phyloP scores from a whole-genome alignment of 2,329 filamentous ascomycete species.

The Xylaria digitata region DNA sequence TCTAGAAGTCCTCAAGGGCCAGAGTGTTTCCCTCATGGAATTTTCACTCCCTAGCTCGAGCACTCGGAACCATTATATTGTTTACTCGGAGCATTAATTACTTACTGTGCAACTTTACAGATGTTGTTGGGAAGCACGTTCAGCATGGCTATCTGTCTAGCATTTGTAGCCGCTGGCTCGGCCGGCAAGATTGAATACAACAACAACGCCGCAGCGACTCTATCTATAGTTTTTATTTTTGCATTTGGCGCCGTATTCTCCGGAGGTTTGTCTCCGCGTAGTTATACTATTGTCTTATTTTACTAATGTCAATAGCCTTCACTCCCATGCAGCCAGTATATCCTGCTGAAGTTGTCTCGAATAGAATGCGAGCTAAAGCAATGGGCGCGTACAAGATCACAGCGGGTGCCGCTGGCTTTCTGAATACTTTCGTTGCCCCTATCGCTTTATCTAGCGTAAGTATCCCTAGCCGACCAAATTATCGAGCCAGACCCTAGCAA shows the following conservation, averaged over 20 bases:
- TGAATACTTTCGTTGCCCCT: constrained; percentile 51
- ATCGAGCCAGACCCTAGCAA: background rate
- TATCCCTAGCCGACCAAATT: constrained; percentile 21
- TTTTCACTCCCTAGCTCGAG: background rate
- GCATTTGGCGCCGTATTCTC: constrained; percentile 53
- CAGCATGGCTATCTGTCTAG: constrained; percentile 53
- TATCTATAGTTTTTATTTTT: constrained; percentile 55
- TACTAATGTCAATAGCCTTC: constrained; percentile 46
- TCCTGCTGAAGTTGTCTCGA: constrained; percentile 53
- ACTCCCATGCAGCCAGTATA: constrained; percentile 55
- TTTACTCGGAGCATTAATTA: background rate
- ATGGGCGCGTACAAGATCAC: constrained; percentile 53
- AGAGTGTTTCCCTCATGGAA: background rate
- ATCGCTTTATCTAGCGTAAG: constrained; percentile 47
- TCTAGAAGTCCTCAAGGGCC: background rate
- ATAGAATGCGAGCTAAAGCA: constrained; percentile 54
- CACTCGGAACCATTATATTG: background rate
- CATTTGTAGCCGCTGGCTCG: constrained; percentile 53
- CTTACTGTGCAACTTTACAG: constrained; percentile 1
- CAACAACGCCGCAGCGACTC: constrained; percentile 51
- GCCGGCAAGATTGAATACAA: constrained; percentile 51
- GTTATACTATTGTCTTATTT: background rate
- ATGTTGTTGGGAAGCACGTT: constrained; percentile 53
- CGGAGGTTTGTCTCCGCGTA: constrained; percentile 35
- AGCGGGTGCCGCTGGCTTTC: constrained; percentile 52